A percentile compares a stretch with the other conserved stretches of the same genome.
phyloP scores from a whole-genome alignment of 208 protist genomes.

The Trypanosoma theileri region DNA sequence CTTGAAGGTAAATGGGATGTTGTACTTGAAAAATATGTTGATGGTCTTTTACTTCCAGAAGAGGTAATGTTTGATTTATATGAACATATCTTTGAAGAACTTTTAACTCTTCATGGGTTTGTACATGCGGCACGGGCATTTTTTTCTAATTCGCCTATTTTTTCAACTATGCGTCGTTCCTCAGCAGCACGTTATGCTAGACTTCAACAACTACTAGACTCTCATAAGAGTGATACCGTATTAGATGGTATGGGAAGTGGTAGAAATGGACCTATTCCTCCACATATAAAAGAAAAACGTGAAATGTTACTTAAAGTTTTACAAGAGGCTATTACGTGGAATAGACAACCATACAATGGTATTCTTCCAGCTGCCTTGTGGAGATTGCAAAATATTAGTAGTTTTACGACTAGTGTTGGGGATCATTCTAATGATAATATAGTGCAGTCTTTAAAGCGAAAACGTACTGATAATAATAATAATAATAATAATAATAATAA shows the following conservation, averaged over 20 bases:
- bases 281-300: conserved; percentile 35
- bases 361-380: conserved; percentile 45
- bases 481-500: not conserved
- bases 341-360: conserved; percentile 46
- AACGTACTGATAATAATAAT: conserved; percentile 1
- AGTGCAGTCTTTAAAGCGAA: not conserved
- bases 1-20: conserved; percentile 73
- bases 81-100: conserved; percentile 79
- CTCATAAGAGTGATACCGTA: conserved; percentile 30
- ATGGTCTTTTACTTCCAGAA: conserved; percentile 60
- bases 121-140: conserved; percentile 66
- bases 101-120: conserved; percentile 65
- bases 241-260: conserved; percentile 18
- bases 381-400: conserved; percentile 7
- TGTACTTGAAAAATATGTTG: conserved; percentile 68
- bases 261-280: conserved; percentile 21
- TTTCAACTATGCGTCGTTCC: conserved; percentile 49
- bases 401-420: not conserved
- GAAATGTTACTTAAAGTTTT: conserved; percentile 45
- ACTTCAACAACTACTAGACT: conserved; percentile 57
- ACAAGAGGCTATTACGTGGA: conserved; percentile 54
- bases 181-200: conserved; percentile 61
- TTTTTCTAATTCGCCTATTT: conserved; percentile 71
- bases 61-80: conserved; percentile 71
- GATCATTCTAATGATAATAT: not conserved